These are phyloP conservation scores for Colletotrichum sp. DNA, from an alignment of 2,329 filamentous ascomycete species.

Conservation along the genomic window DNA sequence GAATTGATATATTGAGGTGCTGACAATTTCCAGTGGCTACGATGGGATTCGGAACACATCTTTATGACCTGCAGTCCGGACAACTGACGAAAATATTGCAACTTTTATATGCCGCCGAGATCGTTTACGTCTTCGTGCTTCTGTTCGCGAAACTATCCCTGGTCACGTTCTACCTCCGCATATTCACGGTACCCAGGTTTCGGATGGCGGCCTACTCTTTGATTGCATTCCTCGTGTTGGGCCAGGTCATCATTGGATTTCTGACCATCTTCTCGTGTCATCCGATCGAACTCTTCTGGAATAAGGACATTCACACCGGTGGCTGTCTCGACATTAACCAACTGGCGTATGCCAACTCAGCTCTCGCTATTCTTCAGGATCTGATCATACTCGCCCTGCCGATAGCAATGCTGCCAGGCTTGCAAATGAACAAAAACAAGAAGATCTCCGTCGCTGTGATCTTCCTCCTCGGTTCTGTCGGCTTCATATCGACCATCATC, in stretches of 20 bases:
- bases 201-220: slow-evolving; percentile 29
- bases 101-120: slow-evolving; percentile 25
- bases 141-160: slow-evolving; percentile 34
- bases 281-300: slow-evolving; percentile 32
- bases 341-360: slow-evolving; percentile 58
- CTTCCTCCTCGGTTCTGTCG: slow-evolving; percentile 22
- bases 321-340: slow-evolving; percentile 46
- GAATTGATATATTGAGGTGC: neutral
- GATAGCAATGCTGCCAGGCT: slow-evolving; percentile 57
- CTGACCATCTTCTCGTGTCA: slow-evolving; percentile 33
- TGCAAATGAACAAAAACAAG: slow-evolving; percentile 58
- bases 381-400: slow-evolving; percentile 58
- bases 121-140: slow-evolving; percentile 34
- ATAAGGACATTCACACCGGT: slow-evolving; percentile 25
- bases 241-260: slow-evolving; percentile 33
- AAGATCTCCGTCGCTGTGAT: slow-evolving; percentile 38
- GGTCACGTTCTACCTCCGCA: slow-evolving; percentile 34
- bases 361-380: slow-evolving; percentile 53
- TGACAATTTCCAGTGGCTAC: neutral
- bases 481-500: slow-evolving; percentile 22
- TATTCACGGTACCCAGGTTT: slow-evolving; percentile 30
- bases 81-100: slow-evolving; percentile 3
- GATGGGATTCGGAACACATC: slow-evolving; percentile 15
- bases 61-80: slow-evolving; percentile 18
- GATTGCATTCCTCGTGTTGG: slow-evolving; percentile 27